phyloP scores from a whole-genome alignment of 805 yeast genomes.

The Kuraishia capsulata region DNA sequence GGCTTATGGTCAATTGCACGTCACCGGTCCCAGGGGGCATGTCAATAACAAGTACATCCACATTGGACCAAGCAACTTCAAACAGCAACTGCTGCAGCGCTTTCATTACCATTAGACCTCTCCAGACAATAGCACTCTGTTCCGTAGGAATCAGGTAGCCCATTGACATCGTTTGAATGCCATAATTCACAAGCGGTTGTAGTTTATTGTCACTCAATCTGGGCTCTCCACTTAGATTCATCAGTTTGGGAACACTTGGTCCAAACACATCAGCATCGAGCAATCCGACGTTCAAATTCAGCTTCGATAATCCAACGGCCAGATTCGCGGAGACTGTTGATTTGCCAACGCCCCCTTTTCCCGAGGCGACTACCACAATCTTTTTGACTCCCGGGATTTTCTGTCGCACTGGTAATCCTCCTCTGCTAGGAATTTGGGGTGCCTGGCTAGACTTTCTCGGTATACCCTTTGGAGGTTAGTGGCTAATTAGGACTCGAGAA shows the following conservation, averaged over 20 bases:
- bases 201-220: conserved; percentile 46
- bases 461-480: conserved; percentile 25
- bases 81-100: conserved; percentile 78
- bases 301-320: conserved; percentile 49
- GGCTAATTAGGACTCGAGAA: neutral
- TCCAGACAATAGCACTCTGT: conserved; percentile 70
- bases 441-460: conserved; percentile 24
- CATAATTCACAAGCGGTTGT: conserved; percentile 63
- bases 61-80: conserved; percentile 65
- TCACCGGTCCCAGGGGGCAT: conserved; percentile 95
- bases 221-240: conserved; percentile 67
- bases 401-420: conserved; percentile 45
- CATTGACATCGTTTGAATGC: conserved; percentile 83
- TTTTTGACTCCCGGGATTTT: conserved; percentile 52
- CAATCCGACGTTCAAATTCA: conserved; percentile 54
- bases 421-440: conserved; percentile 17
- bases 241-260: conserved; percentile 69
- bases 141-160: conserved; percentile 65
- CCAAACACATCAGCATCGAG: conserved; percentile 82
- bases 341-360: conserved; percentile 79
- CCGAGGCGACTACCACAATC: conserved; percentile 61
- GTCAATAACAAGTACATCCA: conserved; percentile 68
- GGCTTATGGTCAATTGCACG: conserved; percentile 75
- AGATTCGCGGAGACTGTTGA: conserved; percentile 66
- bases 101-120: conserved; percentile 82